These are phyloP conservation scores for Cordyceps cicadae DNA, from an alignment of 2,329 filamentous ascomycete genomes.

Conservation along the genomic window DNA sequence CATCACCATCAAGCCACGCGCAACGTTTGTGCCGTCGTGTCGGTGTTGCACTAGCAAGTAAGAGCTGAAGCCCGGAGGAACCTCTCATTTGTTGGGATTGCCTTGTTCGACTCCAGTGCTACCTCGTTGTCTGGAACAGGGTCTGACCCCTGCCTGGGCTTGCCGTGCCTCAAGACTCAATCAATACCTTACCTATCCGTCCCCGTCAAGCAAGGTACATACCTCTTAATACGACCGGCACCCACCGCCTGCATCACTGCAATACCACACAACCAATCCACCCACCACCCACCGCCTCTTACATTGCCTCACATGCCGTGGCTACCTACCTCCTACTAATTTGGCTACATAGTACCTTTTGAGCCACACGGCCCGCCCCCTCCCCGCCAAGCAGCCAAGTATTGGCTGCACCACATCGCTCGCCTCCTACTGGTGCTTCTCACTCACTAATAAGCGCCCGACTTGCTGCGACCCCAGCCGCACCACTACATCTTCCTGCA, in stretches of 20 bases:
- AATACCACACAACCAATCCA: background rate
- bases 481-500: conserved; percentile 9
- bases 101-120: background rate
- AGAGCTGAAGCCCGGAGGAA: background rate
- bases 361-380: conserved; percentile 5
- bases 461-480: conserved; percentile 10
- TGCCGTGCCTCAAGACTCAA: background rate
- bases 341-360: background rate
- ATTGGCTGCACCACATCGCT: conserved; percentile 6
- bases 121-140: background rate
- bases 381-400: conserved; percentile 3
- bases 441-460: conserved; percentile 10
- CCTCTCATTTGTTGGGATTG: background rate
- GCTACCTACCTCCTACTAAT: no score
- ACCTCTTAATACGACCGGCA: background rate
- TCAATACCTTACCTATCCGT: background rate
- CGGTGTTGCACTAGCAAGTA: background rate
- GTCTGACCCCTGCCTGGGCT: background rate
- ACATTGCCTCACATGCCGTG: no score
- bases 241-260: background rate
- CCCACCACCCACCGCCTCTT: background rate
- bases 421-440: conserved; percentile 2
- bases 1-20: conserved; percentile 1
- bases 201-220: background rate
- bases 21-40: background rate